Base-by-base conservation (phyloP, 2,329 filamentous ascomycete genomes). In the Sodiomyces alkalinus region DNA sequence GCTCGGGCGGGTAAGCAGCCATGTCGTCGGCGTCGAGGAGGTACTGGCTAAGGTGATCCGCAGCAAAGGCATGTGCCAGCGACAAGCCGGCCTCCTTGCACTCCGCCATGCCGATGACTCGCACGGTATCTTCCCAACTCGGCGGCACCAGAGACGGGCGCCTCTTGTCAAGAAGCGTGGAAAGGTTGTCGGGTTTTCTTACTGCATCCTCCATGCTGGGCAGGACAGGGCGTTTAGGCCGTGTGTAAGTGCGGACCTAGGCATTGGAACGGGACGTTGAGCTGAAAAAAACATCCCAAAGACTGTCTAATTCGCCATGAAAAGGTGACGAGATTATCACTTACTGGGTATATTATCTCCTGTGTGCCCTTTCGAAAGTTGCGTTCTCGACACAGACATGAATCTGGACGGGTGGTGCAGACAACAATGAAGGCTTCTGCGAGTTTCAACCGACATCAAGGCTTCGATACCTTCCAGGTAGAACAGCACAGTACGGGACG, bases 41-140 rank as follows among this genome's bases (percentile, higher is more conserved):
- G 55, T 87, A 90, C 48, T 68, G 64, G 36, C 74, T 73, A 37
- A 83, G 66, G 33, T 80, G 69, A 49, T 90, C 81, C 35, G 73
- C 60, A 33, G 68, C 74, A 56, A 92, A 90, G 37, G 81, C 76
- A 47, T 82, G 72, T 26, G 81, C 76, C 40, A 92, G 67, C 43
- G 75, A 74, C 19, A 67, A 57, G 16, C 74, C 79, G 18, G 79
- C 80, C 47, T 73, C 67, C 46, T 74, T 73, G 57, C 72, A 78
- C 54, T 86, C 79, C 32, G 64, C 56, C 44, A 75, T 64, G 37
- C 59, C 58, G 38, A 86, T 58, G 34, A 66, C 50, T 37, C 80
- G 77, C 41, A 82, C 65, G 28, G 58, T 52, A 39, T 63, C 57
- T 35, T 63, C 60, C 63, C 58, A 70, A 17, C 50, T 48, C 26